phyloP scores from a whole-genome alignment of 495 filamentous ascomycete species.

The Talaromyces wortmannii region DNA sequence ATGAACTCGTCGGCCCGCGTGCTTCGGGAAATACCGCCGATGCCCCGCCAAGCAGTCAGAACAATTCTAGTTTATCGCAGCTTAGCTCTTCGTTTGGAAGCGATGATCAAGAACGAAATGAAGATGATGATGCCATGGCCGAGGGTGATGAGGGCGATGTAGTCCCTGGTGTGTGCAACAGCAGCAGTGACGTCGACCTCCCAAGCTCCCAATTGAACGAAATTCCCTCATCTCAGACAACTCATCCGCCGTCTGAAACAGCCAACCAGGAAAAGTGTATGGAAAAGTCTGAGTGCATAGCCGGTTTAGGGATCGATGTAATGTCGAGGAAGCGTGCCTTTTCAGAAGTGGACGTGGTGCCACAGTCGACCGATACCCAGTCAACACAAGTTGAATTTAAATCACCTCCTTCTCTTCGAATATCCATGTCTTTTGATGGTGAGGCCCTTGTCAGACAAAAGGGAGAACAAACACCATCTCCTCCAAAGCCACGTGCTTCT shows the following conservation, averaged over 20 bases:
- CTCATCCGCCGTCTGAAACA: background rate
- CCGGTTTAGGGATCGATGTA: background rate
- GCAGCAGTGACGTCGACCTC: background rate
- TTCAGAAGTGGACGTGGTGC: constrained; percentile 19
- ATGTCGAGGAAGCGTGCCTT: constrained; percentile 26
- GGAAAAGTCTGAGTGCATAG: background rate
- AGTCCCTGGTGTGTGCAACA: background rate
- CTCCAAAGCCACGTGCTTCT: constrained; percentile 46
- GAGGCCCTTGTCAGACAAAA: constrained; percentile 71
- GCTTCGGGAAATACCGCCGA: constrained; percentile 2
- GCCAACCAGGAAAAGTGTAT: background rate
- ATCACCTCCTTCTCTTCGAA: constrained; percentile 38
- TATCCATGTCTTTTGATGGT: constrained; percentile 76
- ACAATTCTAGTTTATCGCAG: constrained; percentile 24
- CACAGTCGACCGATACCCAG: background rate
- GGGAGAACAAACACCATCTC: constrained; percentile 60
- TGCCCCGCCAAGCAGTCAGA: constrained; percentile 46
- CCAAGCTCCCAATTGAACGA: background rate
- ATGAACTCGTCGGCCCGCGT: constrained; percentile 63
- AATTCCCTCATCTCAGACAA: background rate
- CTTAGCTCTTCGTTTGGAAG: constrained; percentile 11
- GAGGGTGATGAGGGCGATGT: constrained; percentile 14
- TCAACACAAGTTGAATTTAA: constrained; percentile 10
- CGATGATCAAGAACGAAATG: constrained; percentile 14
- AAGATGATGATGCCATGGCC: constrained; percentile 11